Evolutionary conservation across 1,139 yeast genomes (phyloP), one percentile per base, ranked within the genome.

Genomic region (Yamadazyma diddensiae): DNA sequence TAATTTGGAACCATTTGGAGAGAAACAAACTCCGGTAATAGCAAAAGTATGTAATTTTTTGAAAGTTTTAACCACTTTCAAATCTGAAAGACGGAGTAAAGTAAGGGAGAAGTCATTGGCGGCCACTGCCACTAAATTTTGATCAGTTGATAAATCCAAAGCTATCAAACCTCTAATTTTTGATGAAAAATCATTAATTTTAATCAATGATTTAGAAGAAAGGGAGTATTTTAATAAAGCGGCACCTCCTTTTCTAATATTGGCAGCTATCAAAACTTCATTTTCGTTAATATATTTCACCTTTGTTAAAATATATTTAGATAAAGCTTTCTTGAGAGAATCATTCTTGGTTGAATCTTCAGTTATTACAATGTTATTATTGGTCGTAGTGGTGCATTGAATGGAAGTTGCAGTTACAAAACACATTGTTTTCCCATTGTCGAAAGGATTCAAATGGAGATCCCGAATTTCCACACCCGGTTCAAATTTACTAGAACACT

Each of bases 11-110:
- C 92, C 90, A 46, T 78, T 73, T 7, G 86, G 82, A 11, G 86
- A 80, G 39, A 88, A 78, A 0, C 77, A 66, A 8, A 86, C 75
- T 31, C 77, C 71, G 0, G 97, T 90, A 33, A 90, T 80, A 8
- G 95, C 92, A 56, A 86, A 84, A 6, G 73, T 65, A 54, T 90
- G 97, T 30, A 82, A 79, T 39, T 81, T 73, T 31, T 70, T 69
- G 39, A 79, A 64, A 5, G 70, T 59, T 37, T 71, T 72, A 26
- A 79, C 49, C 8, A 69, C 59, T 30, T 69, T 65, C 36, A 85
- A 71, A 41, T 69, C 75, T 12, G 69, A 64, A 16, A 73, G 59
- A 28, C 72, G 72, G 5, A 80, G 57, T 9, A 84, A 50, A 1
- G 77, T 62, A 15, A 88, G 65, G 1, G 94, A 77, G 40, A 78